phyloP scores from a whole-genome alignment of 2,329 filamentous ascomycete species.

The Didymella segeticola region DNA sequence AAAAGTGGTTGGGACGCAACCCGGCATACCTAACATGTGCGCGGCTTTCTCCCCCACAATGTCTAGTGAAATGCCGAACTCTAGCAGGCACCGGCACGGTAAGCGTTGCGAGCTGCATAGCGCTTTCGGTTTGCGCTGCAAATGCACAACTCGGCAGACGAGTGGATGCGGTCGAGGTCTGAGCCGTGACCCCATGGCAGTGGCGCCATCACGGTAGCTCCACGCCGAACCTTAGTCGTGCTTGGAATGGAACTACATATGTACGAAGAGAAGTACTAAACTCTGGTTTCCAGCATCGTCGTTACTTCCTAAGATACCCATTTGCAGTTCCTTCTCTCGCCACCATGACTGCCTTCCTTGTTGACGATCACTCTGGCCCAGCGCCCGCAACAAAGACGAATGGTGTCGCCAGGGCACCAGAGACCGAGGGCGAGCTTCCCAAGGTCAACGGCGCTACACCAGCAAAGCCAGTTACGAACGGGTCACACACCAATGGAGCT shows the following conservation, averaged over 20 bases:
- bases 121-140: neutral
- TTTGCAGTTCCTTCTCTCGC: constrained; percentile 1
- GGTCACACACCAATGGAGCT: constrained; percentile 7
- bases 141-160: neutral
- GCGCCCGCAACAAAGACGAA: neutral
- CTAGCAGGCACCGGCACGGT: neutral
- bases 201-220: neutral
- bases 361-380: constrained; percentile 12
- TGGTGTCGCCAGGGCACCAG: neutral
- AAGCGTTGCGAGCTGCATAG: neutral
- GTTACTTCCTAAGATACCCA: constrained; percentile 4
- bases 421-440: constrained; percentile 19
- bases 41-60: neutral
- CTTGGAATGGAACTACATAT: constrained; percentile 2
- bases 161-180: too few relatives aligned
- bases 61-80: neutral
- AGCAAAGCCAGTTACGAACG: constrained; percentile 14
- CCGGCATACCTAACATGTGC: neutral
- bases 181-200: neutral
- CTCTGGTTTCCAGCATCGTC: neutral
- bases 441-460: constrained; percentile 13
- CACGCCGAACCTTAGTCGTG: neutral
- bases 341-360: constrained; percentile 21
- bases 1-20: neutral
- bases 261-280: neutral